Percentiles rank a stretch among this genome's conserved stretches.
phyloP scores from a whole-genome alignment of 371 early-diverging fungal species.

The Capillidium rhysosporum region DNA sequence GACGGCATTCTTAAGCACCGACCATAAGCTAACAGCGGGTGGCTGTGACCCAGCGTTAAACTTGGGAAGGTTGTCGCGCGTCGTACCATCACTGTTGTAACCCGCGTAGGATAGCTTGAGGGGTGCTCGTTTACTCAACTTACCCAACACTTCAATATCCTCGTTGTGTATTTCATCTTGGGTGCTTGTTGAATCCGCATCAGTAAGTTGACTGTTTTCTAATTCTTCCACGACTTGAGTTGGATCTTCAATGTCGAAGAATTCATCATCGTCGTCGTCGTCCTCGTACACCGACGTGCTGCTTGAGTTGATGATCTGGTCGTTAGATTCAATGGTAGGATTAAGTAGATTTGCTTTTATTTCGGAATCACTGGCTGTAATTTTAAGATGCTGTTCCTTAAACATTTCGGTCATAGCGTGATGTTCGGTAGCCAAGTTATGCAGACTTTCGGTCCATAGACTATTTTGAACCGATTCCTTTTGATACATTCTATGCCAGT shows the following conservation, averaged over 20 bases:
- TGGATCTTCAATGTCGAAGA: slow-evolving; percentile 35
- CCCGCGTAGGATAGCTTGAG: slow-evolving; percentile 14
- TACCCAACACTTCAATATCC: slow-evolving; percentile 12
- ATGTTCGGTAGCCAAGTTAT: slow-evolving; percentile 19
- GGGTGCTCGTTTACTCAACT: slow-evolving; percentile 8
- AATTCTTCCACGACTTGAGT: not conserved
- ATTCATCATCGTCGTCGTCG: slow-evolving; percentile 26
- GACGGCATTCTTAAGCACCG: slow-evolving; percentile 55
- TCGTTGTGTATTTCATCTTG: slow-evolving; percentile 26
- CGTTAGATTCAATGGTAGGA: not conserved
- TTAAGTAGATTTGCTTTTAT: not conserved
- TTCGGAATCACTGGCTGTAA: not conserved
- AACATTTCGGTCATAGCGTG: slow-evolving; percentile 14
- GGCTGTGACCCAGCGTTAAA: slow-evolving; percentile 17
- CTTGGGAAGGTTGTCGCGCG: slow-evolving; percentile 21
- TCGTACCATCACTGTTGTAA: slow-evolving; percentile 11
- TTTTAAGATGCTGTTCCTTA: not conserved
- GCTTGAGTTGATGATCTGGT: not conserved
- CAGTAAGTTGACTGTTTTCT: slow-evolving; percentile 15
- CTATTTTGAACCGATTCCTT: slow-evolving; percentile 22
- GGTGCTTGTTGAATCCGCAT: slow-evolving; percentile 25
- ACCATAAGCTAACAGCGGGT: slow-evolving; percentile 42
- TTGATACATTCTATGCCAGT: slow-evolving; percentile 20
- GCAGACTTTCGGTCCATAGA: slow-evolving; percentile 24
- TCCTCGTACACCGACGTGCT: not conserved